These are phyloP conservation scores for Trichothecium roseum DNA, from an alignment of 2,329 filamentous ascomycete genomes.

Conservation along the genomic window DNA sequence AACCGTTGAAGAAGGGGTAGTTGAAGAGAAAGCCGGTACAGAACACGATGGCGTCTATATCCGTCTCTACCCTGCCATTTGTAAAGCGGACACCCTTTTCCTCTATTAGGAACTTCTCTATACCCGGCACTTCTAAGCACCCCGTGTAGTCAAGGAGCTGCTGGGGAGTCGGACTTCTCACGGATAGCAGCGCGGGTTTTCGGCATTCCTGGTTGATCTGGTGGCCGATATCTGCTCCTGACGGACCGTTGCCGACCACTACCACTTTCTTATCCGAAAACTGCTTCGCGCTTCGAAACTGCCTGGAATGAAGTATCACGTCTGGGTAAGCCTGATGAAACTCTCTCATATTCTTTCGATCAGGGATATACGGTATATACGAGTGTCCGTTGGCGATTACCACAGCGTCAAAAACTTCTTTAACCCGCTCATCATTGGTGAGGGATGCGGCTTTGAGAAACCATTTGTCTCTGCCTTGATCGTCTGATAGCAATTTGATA, in stretches of 20 bases:
- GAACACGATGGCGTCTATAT: conserved; percentile 71
- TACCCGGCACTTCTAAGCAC: conserved; percentile 44
- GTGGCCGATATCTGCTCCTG: conserved; percentile 69
- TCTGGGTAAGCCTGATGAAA: conserved; percentile 52
- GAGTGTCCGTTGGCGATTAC: conserved; percentile 71
- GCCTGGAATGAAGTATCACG: conserved; percentile 65
- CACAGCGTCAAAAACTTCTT: conserved; percentile 58
- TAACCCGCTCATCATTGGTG: conserved; percentile 24
- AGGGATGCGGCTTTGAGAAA: conserved; percentile 44
- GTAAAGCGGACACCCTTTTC: conserved; percentile 55
- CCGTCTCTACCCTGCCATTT: conserved; percentile 51
- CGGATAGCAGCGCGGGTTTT: conserved; percentile 55
- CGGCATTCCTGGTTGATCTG: conserved; percentile 58
- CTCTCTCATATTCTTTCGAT: conserved; percentile 44
- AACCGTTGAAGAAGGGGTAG: conserved; percentile 56
- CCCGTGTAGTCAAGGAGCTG: conserved; percentile 33
- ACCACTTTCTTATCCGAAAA: conserved; percentile 66
- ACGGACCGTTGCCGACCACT: conserved; percentile 76
- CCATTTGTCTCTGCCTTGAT: conserved; percentile 43
- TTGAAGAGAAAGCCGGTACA: conserved; percentile 86
- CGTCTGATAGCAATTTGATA: conserved; percentile 26
- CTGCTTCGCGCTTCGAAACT: conserved; percentile 56
- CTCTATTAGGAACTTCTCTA: conserved; percentile 43
- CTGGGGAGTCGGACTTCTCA: conserved; percentile 35
- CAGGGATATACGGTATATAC: conserved; percentile 55